phyloP scores from a whole-genome alignment of 495 filamentous ascomycete species.

The Hypoxylon crocopeplum region DNA sequence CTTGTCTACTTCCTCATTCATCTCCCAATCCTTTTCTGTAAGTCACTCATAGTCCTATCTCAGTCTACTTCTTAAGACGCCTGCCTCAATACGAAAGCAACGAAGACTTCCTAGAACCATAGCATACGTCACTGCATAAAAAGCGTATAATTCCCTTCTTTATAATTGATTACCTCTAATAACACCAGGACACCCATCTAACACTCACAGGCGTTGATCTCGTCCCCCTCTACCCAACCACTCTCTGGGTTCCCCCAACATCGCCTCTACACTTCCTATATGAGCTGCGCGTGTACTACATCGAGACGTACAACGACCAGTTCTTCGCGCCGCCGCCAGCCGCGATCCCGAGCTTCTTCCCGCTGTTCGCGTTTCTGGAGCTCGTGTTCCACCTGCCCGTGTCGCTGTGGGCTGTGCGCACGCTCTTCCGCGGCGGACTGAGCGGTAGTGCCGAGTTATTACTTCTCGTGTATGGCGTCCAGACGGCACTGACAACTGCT shows the following conservation, averaged over 20 bases:
- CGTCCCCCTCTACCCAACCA: conserved; percentile 67
- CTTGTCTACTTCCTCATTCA: conserved; percentile 73
- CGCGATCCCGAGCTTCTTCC: conserved; percentile 67
- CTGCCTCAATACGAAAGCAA: too few relatives aligned
- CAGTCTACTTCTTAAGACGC: too few relatives aligned
- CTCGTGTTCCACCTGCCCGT: conserved; percentile 71
- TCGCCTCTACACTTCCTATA: conserved; percentile 55
- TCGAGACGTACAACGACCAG: conserved; percentile 74
- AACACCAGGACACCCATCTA: background rate
- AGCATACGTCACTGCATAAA: too few relatives aligned
- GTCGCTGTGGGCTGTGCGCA: conserved; percentile 62
- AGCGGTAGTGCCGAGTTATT: conserved; percentile 65
- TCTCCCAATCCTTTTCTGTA: conserved; percentile 72
- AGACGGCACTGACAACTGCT: conserved; percentile 74
- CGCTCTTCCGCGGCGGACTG: conserved; percentile 38
- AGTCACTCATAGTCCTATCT: conserved; percentile 42
- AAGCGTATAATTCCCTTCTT: too few relatives aligned
- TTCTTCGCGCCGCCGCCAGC: conserved; percentile 70
- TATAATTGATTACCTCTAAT: background rate
- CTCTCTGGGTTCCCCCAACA: conserved; percentile 52
- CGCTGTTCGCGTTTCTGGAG: conserved; percentile 72
- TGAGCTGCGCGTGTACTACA: conserved; percentile 66
- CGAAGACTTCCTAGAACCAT: too few relatives aligned
- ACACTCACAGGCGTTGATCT: conserved; percentile 65
- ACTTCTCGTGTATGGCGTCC: conserved; percentile 70